Evolutionary conservation across 768 basidiomycete species (phyloP), one percentile per base, ranked within the genome.

Genomic region (Lactarius indigo): DNA sequence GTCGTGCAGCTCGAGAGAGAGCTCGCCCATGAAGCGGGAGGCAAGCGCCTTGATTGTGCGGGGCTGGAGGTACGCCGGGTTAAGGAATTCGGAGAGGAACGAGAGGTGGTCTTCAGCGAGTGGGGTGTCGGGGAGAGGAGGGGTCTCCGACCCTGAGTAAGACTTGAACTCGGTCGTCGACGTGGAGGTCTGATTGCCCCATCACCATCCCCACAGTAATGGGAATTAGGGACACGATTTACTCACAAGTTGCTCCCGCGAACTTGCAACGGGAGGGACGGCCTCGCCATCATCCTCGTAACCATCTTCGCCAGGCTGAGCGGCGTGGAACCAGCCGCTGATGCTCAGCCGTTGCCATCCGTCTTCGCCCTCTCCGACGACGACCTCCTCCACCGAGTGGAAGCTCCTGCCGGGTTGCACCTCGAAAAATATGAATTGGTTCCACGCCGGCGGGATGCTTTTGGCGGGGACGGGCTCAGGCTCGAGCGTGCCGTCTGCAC

Each of bases 361-460:
- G 54, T 91, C 90, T 68, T 87, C 85, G 57, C 81, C 83, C 57
- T 87, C 86, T 0, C 87, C 90, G 0, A 92, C 89, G n/a, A 96
- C 86, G 37, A 98, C 96, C 75, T 98, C 96, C 73, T 98, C 92
- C 5, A 98, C 96, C 0, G 94, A 92, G 76, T 98, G 96, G 78
- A 98, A 98, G 73, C 95, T 97, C 75, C 83, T 81, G 0, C 96
- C 96, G 0, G 96, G 96, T 76, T 96, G 94, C n/a, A 97, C 95
- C 72, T 89, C 86, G 72, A 92, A 93, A 74, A 92, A 88, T 37
- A 93, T 82, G 69, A 93, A 92, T 75, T 94, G 92, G 73, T 94
- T 94, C 92, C 92, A 93, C 72, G 85, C 87, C 8, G 92, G 92
- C 2, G 88, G 86, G 54, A 93, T 85, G 69, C 78, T 78, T 74